phyloP scores from a whole-genome alignment of 1,139 yeast species.

The Taphrina sp. region DNA sequence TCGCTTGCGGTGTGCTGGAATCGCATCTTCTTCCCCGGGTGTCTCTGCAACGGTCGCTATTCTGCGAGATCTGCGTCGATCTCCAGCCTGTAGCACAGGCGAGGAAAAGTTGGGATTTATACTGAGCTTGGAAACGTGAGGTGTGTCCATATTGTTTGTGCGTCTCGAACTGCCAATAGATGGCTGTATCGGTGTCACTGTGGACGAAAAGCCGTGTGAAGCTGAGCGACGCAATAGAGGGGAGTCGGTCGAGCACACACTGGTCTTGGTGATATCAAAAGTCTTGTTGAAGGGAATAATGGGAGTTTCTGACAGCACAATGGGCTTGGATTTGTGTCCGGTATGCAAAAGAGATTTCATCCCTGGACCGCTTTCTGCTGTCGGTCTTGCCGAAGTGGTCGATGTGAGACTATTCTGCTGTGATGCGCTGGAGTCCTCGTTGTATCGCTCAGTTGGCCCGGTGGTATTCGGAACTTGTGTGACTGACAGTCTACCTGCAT shows the following conservation, averaged over 20 bases:
- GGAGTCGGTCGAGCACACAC: background rate
- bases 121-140: background rate
- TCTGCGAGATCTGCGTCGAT: slow-evolving; percentile 20
- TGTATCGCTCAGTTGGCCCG: no score
- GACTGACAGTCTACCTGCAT: background rate
- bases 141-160: slow-evolving; percentile 7
- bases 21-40: slow-evolving; percentile 2
- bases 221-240: slow-evolving; percentile 7
- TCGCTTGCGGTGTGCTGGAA: slow-evolving; percentile 5
- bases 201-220: slow-evolving; percentile 3
- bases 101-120: slow-evolving; percentile 1
- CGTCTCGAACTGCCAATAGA: slow-evolving; percentile 7
- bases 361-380: no score
- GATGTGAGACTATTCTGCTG: no score
- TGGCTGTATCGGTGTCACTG: slow-evolving; percentile 5
- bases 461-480: background rate
- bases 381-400: no score
- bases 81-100: slow-evolving; percentile 14
- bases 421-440: no score
- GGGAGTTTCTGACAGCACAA: slow-evolving; percentile 1
- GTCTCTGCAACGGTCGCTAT: slow-evolving; percentile 4
- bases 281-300: background rate
- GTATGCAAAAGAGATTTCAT: no score
- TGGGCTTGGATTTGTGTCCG: slow-evolving; percentile 7
- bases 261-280: background rate